Evolutionary conservation across 768 basidiomycete species (phyloP).

Genomic region (Rhizopogon vesiculosus): DNA sequence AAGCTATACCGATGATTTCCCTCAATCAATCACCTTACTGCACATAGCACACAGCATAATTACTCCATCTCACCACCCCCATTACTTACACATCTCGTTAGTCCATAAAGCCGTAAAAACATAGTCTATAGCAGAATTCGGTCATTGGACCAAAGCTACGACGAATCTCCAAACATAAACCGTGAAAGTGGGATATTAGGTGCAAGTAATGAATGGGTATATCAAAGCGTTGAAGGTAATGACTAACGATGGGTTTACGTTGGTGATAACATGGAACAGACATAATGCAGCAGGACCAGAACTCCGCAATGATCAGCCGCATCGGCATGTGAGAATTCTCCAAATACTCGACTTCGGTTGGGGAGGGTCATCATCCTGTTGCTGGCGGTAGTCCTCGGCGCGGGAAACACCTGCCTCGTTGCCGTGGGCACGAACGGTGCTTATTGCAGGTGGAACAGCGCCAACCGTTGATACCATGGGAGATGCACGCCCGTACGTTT

Average conservation of each 20-base stretch:
- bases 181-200: constrained; percentile 30
- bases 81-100: constrained; percentile 26
- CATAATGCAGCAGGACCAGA: constrained; percentile 10
- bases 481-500: constrained; percentile 72
- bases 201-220: constrained; percentile 30
- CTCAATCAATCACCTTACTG: constrained; percentile 1
- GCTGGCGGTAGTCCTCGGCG: constrained; percentile 52
- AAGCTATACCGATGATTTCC: neutral
- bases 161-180: constrained; percentile 16
- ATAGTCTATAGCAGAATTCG: constrained; percentile 21
- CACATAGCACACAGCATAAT: constrained; percentile 10
- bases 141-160: constrained; percentile 22
- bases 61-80: neutral
- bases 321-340: constrained; percentile 75
- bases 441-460: constrained; percentile 68
- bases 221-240: constrained; percentile 34
- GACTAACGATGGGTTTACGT: constrained; percentile 28
- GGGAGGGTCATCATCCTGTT: constrained; percentile 46
- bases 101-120: constrained; percentile 19
- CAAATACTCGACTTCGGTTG: constrained; percentile 52
- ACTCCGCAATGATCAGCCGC: constrained; percentile 40
- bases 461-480: constrained; percentile 75
- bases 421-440: constrained; percentile 63
- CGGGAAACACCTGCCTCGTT: constrained; percentile 66
- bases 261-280: constrained; percentile 20